Evolutionary conservation across 2,329 filamentous ascomycete species (phyloP), one percentile per base, ranked within the genome.

Genomic region (Claviceps sp.): DNA sequence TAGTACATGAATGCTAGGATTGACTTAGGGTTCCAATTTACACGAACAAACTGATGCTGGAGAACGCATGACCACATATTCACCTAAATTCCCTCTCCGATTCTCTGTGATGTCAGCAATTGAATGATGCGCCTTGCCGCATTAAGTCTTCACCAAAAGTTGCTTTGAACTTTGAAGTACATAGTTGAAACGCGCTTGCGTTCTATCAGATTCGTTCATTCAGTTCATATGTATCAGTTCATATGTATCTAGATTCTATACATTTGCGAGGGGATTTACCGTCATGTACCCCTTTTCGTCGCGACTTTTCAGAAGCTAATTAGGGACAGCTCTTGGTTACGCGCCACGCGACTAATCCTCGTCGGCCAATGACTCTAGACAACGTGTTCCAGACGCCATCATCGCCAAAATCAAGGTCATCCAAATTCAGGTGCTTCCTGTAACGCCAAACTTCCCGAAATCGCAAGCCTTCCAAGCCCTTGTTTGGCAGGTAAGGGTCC

Each of bases 321-420:
- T 24, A 7, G 26, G 47, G 44, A 59, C 79, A 82, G 62, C 76
- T 81, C 68, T 80, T 83, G 22, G 80, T 84, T 7, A 85, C 75
- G 53, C 80, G 75, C 81, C 81, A 85, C 40, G 74, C 77, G 38
- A 73, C 75, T 16, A 85, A 65, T 5, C 81, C 81, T 48, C 81
- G 70, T 57, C 80, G 72, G 40, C 81, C 81, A 57, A 88, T 68
- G 4, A 89, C 84, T 58, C 85, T 72, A 39, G 73, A 70, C 46
- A 91, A 65, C 7, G 87, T 90, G 55, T 77, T 73, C 82, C 80
- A 84, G 49, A 90, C 72, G 5, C 87, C 87, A 59, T 90, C 86
- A 55, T 86, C 82, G 2, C 72, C 84, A 71, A 87, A 89, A 62
- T 90, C 85, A 62, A 91, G 71, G 66, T 91, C 87, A 65, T 91